These are phyloP conservation scores for Akanthomyces lecanii DNA, from an alignment of 2,329 filamentous ascomycete genomes.

Conservation along the genomic window DNA sequence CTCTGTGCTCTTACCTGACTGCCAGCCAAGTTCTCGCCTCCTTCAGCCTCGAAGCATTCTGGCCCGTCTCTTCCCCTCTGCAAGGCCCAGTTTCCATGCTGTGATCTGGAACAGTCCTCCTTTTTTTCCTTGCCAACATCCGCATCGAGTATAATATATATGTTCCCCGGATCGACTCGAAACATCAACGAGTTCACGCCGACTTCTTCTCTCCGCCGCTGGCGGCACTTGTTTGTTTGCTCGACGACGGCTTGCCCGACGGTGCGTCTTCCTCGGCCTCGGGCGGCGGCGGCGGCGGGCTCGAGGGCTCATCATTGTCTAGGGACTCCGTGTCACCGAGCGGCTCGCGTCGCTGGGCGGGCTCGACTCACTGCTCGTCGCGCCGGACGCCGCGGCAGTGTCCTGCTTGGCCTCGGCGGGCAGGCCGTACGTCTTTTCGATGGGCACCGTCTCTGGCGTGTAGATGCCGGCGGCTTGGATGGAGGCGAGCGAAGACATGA, in stretches of 20 bases:
- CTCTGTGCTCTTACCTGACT: too few relatives aligned
- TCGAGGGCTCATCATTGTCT: background rate
- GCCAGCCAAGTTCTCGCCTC: too few relatives aligned
- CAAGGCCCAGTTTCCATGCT: too few relatives aligned
- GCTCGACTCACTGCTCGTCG: constrained; percentile 9
- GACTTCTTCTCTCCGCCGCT: background rate
- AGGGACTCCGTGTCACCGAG: constrained; percentile 6
- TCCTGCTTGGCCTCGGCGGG: background rate
- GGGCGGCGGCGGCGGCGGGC: background rate
- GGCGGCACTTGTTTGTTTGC: background rate
- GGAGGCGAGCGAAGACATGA: constrained; percentile 4
- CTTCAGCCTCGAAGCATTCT: too few relatives aligned
- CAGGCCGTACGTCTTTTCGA: background rate
- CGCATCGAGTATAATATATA: too few relatives aligned
- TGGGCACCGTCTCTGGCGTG: background rate
- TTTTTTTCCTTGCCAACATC: too few relatives aligned
- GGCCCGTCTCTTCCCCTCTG: too few relatives aligned
- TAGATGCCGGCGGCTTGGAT: background rate
- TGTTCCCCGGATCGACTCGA: too few relatives aligned
- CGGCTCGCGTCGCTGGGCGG: background rate
- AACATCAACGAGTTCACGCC: too few relatives aligned
- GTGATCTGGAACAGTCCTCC: too few relatives aligned
- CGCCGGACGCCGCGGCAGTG: background rate
- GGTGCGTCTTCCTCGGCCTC: background rate
- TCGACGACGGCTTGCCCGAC: background rate